Conservation (phyloP, 2,329 filamentous ascomycete species). For the Tolypocladium endophyticum region DNA sequence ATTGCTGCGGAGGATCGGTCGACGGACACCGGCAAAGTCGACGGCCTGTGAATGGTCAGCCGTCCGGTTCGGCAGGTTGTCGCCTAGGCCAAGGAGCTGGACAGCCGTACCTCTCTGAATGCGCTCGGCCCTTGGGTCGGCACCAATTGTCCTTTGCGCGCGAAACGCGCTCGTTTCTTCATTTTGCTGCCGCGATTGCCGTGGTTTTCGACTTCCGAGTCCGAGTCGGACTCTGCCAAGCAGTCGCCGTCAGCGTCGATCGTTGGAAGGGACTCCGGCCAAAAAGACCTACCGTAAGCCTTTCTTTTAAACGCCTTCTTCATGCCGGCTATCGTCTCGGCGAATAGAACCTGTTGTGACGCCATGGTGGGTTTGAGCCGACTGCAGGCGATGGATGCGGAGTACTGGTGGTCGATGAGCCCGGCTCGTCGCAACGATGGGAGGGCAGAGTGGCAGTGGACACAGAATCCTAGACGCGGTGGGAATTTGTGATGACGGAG, state of each 20-base stretch:
- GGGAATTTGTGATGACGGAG: neutral
- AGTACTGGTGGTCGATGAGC: neutral
- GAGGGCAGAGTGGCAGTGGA: neutral
- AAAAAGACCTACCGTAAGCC: slow-evolving; percentile 41
- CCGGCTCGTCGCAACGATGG: neutral
- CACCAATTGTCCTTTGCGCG: slow-evolving; percentile 59
- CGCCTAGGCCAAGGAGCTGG: slow-evolving; percentile 1
- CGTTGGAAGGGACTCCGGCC: slow-evolving; percentile 1
- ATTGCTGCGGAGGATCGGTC: slow-evolving; percentile 65
- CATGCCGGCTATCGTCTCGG: slow-evolving; percentile 57
- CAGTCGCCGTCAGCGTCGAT: slow-evolving; percentile 10
- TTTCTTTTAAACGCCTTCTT: slow-evolving; percentile 57
- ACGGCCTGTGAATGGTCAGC: slow-evolving; percentile 42
- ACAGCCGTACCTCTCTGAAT: slow-evolving; percentile 55
- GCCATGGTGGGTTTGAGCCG: slow-evolving; percentile 21
- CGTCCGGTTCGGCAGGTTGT: slow-evolving; percentile 1
- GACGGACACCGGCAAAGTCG: slow-evolving; percentile 62
- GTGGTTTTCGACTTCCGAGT: slow-evolving; percentile 57
- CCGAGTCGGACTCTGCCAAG: slow-evolving; percentile 62
- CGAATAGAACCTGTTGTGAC: slow-evolving; percentile 50
- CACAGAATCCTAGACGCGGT: neutral
- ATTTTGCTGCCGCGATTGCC: slow-evolving; percentile 73
- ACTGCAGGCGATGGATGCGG: slow-evolving; percentile 1
- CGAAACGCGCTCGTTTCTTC: slow-evolving; percentile 63
- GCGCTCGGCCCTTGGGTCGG: slow-evolving; percentile 54